A percentile compares a stretch with the other conserved stretches of the same genome.
Evolutionary conservation across 75 land plant species (phyloP).

Genomic region (Sequoiadendron giganteum): DNA sequence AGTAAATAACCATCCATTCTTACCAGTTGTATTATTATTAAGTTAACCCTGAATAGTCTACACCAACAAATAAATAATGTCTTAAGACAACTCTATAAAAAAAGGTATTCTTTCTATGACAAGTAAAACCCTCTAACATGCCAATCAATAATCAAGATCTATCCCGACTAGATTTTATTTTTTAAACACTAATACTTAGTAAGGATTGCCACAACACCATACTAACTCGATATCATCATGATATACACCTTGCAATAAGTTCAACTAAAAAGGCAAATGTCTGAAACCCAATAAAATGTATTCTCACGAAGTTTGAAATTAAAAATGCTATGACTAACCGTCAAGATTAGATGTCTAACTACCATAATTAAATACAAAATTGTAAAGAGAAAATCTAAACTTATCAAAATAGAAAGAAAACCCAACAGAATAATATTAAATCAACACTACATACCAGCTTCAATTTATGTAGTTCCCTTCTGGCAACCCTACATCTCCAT

Average conservation of each 20-base stretch:
- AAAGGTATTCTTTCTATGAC: background rate
- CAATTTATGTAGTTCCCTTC: constrained; percentile 68
- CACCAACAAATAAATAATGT: background rate
- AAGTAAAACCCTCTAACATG: background rate
- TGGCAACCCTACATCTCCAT: constrained; percentile 80
- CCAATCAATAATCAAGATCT: background rate
- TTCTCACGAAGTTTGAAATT: background rate
- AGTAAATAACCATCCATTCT: background rate
- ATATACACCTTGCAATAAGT: no score
- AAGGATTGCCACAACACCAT: background rate
- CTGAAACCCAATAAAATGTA: background rate
- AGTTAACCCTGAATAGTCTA: background rate
- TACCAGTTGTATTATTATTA: background rate
- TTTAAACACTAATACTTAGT: background rate
- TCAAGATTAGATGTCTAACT: background rate
- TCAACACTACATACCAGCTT: constrained; percentile 44
- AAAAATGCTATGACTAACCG: background rate
- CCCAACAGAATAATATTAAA: background rate
- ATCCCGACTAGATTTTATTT: background rate
- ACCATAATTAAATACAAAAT: background rate
- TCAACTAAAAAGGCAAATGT: background rate
- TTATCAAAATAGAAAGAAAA: background rate
- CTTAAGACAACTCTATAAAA: background rate
- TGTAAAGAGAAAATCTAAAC: background rate
- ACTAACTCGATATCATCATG: background rate